A percentile compares a stretch with the other conserved stretches of the same genome.
Evolutionary conservation across 2,329 filamentous ascomycete genomes (phyloP).

Genomic region (Fusarium sp.): DNA sequence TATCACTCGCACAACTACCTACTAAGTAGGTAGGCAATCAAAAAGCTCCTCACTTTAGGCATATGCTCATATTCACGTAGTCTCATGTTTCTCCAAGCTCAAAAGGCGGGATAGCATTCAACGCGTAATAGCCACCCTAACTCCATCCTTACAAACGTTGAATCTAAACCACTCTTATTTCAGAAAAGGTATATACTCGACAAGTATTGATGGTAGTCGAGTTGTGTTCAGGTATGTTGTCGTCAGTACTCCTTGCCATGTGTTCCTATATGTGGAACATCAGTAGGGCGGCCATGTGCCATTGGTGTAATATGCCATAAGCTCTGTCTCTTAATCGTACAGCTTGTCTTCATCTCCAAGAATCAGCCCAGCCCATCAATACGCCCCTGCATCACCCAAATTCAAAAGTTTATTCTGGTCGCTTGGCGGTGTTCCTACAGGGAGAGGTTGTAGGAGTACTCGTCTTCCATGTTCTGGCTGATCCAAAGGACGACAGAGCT

Average conservation of each 20-base stretch:
- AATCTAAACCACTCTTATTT: slow-evolving; percentile 15
- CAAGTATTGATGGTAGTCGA: not conserved
- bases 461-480: slow-evolving; percentile 77
- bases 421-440: slow-evolving; percentile 50
- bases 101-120: not conserved
- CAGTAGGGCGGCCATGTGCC: slow-evolving; percentile 1
- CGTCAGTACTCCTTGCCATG: not conserved
- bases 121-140: not conserved
- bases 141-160: slow-evolving; percentile 11
- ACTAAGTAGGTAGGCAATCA: not conserved
- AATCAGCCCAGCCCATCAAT: slow-evolving; percentile 6
- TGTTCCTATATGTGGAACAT: not conserved
- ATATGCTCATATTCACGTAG: not conserved
- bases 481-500: slow-evolving; percentile 73
- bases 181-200: not conserved
- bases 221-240: not conserved
- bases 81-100: not conserved
- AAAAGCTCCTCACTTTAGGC: not conserved
- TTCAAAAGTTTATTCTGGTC: not conserved
- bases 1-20: not conserved
- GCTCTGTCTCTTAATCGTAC: slow-evolving; percentile 27
- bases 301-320: not conserved
- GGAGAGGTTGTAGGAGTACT: slow-evolving; percentile 73
- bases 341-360: slow-evolving; percentile 1
- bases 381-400: not conserved